Conservation (phyloP, 306 rosid species). For the Ormosia emarginata region DNA sequence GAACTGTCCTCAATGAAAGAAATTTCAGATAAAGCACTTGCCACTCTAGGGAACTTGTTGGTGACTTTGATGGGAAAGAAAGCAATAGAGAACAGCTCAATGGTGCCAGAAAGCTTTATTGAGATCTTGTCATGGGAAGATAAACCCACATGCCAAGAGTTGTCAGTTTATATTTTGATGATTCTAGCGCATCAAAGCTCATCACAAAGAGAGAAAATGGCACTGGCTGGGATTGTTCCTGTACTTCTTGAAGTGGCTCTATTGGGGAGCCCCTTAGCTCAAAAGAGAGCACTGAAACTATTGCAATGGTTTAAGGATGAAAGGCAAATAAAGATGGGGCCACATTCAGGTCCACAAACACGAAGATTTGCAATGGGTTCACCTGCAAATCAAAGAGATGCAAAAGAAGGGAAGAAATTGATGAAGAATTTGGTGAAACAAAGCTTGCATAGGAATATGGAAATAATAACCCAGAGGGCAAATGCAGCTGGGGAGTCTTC, state of each 20-base stretch:
- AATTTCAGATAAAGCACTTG: conserved; percentile 73
- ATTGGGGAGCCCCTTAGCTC: conserved; percentile 79
- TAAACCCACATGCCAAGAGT: conserved; percentile 71
- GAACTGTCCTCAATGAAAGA: conserved; percentile 39
- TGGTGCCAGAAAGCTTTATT: conserved; percentile 63
- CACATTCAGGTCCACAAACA: conserved; percentile 94
- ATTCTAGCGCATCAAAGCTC: conserved; percentile 89
- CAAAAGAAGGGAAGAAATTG: conserved; percentile 68
- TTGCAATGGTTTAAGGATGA: conserved; percentile 90
- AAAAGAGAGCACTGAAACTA: conserved; percentile 78
- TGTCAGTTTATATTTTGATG: conserved; percentile 80
- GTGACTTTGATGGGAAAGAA: conserved; percentile 77
- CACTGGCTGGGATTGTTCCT: conserved; percentile 61
- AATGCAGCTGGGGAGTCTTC: conserved; percentile 53
- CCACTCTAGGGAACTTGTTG: conserved; percentile 73
- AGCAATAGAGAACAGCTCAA: conserved; percentile 58
- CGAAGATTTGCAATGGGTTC: conserved; percentile 63
- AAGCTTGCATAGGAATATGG: conserved; percentile 81
- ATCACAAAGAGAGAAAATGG: conserved; percentile 74
- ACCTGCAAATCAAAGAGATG: conserved; percentile 49
- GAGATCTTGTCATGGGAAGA: conserved; percentile 90
- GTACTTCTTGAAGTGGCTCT: conserved; percentile 76
- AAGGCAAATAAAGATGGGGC: conserved; percentile 66
- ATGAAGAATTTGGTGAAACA: conserved; percentile 93
- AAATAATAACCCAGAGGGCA: conserved; percentile 74